A percentile compares a stretch with the other conserved stretches of the same genome.
Conservation (phyloP, 257 asterid species). For the Misopates orontium region DNA sequence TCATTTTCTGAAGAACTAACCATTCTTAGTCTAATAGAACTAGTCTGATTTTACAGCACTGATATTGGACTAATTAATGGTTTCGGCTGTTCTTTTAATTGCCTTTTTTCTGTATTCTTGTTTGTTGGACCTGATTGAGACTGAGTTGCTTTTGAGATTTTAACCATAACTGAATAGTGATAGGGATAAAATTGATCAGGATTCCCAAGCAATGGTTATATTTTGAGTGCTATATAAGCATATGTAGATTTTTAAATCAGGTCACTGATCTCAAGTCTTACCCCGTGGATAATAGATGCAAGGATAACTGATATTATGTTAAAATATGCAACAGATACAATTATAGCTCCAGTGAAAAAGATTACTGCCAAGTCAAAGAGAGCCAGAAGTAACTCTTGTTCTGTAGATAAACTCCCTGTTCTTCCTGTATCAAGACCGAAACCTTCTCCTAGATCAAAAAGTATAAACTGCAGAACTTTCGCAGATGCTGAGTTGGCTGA, state of each 20-base stretch:
- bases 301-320: slow-evolving; percentile 34
- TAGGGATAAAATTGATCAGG: background rate
- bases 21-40: slow-evolving; percentile 11
- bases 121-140: slow-evolving; percentile 15
- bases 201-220: slow-evolving; percentile 3
- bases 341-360: slow-evolving; percentile 32
- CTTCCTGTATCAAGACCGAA: slow-evolving; percentile 31
- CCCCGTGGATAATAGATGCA: slow-evolving; percentile 30
- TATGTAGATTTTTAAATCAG: background rate
- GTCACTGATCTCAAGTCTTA: slow-evolving; percentile 18
- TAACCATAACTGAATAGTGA: background rate
- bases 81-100: background rate
- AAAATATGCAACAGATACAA: slow-evolving; percentile 27
- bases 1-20: slow-evolving; percentile 25
- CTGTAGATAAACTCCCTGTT: slow-evolving; percentile 25
- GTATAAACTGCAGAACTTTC: slow-evolving; percentile 32
- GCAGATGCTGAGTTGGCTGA: slow-evolving; percentile 35
- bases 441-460: slow-evolving; percentile 33
- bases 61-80: background rate
- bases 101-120: background rate
- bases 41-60: background rate
- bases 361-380: slow-evolving; percentile 30
- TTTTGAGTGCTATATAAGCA: slow-evolving; percentile 4
- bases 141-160: slow-evolving; percentile 16
- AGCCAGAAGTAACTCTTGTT: slow-evolving; percentile 26